Conservation (phyloP, 2,329 filamentous ascomycete species). For the Malbranchea zuffiana region DNA sequence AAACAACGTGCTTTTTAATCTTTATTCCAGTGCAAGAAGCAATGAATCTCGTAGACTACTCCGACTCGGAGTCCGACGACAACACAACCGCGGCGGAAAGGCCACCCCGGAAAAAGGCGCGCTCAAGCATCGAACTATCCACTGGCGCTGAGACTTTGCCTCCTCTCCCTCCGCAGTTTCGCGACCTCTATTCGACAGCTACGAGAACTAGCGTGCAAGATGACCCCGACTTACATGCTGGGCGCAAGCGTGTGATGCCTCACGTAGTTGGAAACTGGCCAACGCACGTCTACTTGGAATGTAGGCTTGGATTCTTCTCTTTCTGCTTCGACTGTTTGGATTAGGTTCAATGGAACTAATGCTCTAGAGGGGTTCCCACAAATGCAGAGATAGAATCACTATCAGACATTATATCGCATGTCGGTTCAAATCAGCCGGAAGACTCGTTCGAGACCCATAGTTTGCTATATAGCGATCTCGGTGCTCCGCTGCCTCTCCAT, state of each 20-base stretch:
- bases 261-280: constrained; percentile 89
- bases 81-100: too few species aligned
- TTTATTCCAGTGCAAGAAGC: too few species aligned
- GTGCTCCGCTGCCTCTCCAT: constrained; percentile 69
- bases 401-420: constrained; percentile 21
- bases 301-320: constrained; percentile 43
- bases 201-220: constrained; percentile 67
- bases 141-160: too few species aligned
- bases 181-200: constrained; percentile 78
- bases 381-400: constrained; percentile 27
- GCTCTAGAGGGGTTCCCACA: constrained; percentile 30
- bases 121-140: too few species aligned
- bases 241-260: constrained; percentile 68
- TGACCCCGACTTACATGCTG: constrained; percentile 74
- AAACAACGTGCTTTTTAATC: too few species aligned
- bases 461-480: constrained; percentile 67
- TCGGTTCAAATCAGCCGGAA: constrained; percentile 31
- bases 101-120: too few species aligned
- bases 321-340: background rate
- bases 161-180: constrained; percentile 68
- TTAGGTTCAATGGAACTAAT: constrained; percentile 15
- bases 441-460: constrained; percentile 45
- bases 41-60: too few species aligned
- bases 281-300: constrained; percentile 84
- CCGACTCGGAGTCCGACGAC: too few species aligned